Conservation (phyloP, 306 rosid species). For the Malus fusca region DNA sequence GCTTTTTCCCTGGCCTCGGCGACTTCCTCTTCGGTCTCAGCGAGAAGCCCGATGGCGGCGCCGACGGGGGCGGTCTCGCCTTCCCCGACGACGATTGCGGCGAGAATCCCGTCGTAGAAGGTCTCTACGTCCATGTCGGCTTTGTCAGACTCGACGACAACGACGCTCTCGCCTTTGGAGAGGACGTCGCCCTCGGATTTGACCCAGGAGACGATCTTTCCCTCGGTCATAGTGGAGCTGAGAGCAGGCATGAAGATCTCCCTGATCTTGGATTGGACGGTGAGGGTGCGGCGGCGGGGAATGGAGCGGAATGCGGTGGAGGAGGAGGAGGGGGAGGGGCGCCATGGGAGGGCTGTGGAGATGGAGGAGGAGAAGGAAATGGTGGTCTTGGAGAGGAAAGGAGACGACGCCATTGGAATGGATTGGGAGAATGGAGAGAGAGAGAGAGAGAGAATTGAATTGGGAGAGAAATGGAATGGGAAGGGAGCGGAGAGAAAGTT, state of each 20-base stretch:
- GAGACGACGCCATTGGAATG: constrained; percentile 27
- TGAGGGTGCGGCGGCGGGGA: constrained; percentile 33
- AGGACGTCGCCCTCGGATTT: constrained; percentile 86
- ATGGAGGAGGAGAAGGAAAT: constrained; percentile 58
- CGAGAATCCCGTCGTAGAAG: constrained; percentile 82
- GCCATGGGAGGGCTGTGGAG: constrained; percentile 41
- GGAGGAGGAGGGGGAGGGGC: constrained; percentile 10
- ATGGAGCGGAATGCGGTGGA: constrained; percentile 28
- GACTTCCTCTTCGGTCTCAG: constrained; percentile 63
- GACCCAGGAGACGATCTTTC: constrained; percentile 88
- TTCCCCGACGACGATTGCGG: constrained; percentile 70
- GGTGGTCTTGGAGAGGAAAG: constrained; percentile 26
- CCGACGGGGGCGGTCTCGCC: constrained; percentile 89
- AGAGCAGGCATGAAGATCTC: constrained; percentile 99
- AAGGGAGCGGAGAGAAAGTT: background rate
- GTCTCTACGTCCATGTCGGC: constrained; percentile 96
- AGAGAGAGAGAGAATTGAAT: background rate
- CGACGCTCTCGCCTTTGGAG: constrained; percentile 89
- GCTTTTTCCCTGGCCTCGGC: constrained; percentile 74
- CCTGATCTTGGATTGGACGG: constrained; percentile 64
- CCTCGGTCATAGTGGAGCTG: constrained; percentile 98
- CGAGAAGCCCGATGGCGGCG: constrained; percentile 71
- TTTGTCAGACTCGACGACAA: constrained; percentile 84
- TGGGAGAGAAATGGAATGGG: background rate
- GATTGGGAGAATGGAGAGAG: background rate